Evolutionary conservation across 176 grass and related monocot species (phyloP).

Genomic region (Cocos nucifera): DNA sequence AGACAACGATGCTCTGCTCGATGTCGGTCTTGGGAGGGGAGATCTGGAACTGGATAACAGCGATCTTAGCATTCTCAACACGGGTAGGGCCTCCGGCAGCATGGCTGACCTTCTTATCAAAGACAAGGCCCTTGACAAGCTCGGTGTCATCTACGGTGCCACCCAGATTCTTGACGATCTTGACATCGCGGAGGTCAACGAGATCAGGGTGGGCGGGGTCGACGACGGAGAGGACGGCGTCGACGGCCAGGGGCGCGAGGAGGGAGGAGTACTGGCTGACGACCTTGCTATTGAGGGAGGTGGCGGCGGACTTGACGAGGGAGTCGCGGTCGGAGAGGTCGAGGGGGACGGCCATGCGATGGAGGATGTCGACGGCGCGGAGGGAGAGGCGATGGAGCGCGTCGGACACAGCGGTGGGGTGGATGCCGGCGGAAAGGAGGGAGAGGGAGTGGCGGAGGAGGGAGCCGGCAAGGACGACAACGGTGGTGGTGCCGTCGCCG

Average conservation of each 20-base stretch:
- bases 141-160: slow-evolving; percentile 81
- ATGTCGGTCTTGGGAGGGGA: slow-evolving; percentile 94
- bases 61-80: slow-evolving; percentile 88
- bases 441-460: slow-evolving; percentile 44
- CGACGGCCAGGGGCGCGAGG: slow-evolving; percentile 67
- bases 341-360: slow-evolving; percentile 57
- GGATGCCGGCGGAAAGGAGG: slow-evolving; percentile 42
- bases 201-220: slow-evolving; percentile 72
- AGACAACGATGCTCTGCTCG: slow-evolving; percentile 90
- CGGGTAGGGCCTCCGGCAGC: slow-evolving; percentile 49
- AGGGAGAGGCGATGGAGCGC: slow-evolving; percentile 55
- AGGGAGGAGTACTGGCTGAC: slow-evolving; percentile 83
- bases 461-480: slow-evolving; percentile 60
- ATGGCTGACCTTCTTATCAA: slow-evolving; percentile 87
- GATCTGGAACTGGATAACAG: slow-evolving; percentile 90
- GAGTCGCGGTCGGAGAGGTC: slow-evolving; percentile 62
- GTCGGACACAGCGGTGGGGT: slow-evolving; percentile 67
- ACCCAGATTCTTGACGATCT: slow-evolving; percentile 68
- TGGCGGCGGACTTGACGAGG: slow-evolving; percentile 83
- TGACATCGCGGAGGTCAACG: slow-evolving; percentile 72
- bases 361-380: slow-evolving; percentile 57
- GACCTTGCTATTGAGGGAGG: slow-evolving; percentile 79
- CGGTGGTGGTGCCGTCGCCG: slow-evolving; percentile 71
- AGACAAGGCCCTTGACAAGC: slow-evolving; percentile 65
- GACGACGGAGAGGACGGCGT: slow-evolving; percentile 59